Evolutionary conservation across 208 protist genomes (phyloP).

Genomic region (Acanthamoeba sp.): DNA sequence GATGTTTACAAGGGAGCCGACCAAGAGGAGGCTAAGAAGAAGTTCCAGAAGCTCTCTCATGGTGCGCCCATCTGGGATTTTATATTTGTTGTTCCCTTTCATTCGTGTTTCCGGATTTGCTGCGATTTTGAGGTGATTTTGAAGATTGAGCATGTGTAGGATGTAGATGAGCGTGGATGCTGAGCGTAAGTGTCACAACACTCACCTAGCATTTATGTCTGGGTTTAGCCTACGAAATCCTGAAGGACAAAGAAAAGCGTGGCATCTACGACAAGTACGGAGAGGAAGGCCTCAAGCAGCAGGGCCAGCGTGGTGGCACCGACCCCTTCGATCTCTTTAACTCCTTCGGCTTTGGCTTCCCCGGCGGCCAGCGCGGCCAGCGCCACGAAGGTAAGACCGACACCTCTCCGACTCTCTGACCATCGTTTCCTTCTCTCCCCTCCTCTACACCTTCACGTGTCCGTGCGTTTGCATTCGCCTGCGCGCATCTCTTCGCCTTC

Average conservation of each 20-base stretch:
- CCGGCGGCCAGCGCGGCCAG: slow-evolving; percentile 22
- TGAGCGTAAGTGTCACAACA: too few species aligned
- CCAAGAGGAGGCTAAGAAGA: slow-evolving; percentile 74
- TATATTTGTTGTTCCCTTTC: slow-evolving; percentile 8
- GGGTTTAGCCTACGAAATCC: slow-evolving; percentile 87
- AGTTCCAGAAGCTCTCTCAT: slow-evolving; percentile 79
- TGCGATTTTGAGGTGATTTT: background rate
- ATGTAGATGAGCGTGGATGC: too few species aligned
- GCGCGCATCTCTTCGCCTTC: background rate
- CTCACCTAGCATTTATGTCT: background rate
- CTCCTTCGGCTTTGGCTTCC: slow-evolving; percentile 69
- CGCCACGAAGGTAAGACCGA: background rate
- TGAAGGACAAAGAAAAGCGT: slow-evolving; percentile 85
- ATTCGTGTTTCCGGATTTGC: background rate
- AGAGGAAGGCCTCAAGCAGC: slow-evolving; percentile 86
- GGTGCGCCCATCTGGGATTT: slow-evolving; percentile 13
- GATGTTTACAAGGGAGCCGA: slow-evolving; percentile 85
- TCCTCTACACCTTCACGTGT: background rate
- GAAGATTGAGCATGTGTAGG: too few species aligned
- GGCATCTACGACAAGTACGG: slow-evolving; percentile 88
- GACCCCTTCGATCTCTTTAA: slow-evolving; percentile 80
- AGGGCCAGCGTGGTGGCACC: slow-evolving; percentile 87
- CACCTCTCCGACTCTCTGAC: background rate
- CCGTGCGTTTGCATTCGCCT: background rate
- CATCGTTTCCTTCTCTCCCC: background rate